A percentile compares a stretch with the other conserved stretches of the same genome.
Conservation (phyloP, 257 asterid species). For the Nicotiana benthamiana region DNA sequence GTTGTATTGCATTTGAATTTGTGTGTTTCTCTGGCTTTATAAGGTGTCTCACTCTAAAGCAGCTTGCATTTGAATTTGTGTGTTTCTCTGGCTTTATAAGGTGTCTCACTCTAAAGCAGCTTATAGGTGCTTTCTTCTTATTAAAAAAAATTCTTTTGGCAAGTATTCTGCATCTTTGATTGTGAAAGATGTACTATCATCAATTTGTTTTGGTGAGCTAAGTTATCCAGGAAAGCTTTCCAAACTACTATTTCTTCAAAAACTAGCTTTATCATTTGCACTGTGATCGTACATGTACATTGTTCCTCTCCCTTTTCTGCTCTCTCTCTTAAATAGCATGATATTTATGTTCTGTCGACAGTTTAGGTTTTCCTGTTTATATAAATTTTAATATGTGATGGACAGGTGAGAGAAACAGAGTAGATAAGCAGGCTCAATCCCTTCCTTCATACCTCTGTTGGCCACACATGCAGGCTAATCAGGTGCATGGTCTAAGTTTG, state of each 20-base stretch:
- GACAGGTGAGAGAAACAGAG: slow-evolving; percentile 56
- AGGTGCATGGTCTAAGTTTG: slow-evolving; percentile 84
- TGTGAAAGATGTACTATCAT: neutral
- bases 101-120: neutral
- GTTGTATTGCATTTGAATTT: neutral
- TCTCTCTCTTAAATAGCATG: neutral
- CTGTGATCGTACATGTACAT: neutral
- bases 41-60: neutral
- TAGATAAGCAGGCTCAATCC: slow-evolving; percentile 42
- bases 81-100: neutral
- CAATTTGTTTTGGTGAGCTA: neutral
- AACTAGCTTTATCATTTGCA: neutral
- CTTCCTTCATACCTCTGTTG: slow-evolving; percentile 69
- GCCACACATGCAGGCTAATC: slow-evolving; percentile 97
- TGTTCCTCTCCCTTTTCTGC: neutral
- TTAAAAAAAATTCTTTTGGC: neutral
- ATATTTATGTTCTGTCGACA: neutral
- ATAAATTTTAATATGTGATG: slow-evolving; percentile 19
- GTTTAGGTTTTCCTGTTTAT: neutral
- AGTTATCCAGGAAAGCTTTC: slow-evolving; percentile 1
- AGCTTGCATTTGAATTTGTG: neutral
- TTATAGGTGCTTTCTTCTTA: neutral
- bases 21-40: neutral
- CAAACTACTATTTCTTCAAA: neutral
- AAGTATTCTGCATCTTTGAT: neutral